A percentile compares a stretch with the other conserved stretches of the same genome.
Conservation (phyloP, 2,329 filamentous ascomycete species). For the Penicillium janthinellum region DNA sequence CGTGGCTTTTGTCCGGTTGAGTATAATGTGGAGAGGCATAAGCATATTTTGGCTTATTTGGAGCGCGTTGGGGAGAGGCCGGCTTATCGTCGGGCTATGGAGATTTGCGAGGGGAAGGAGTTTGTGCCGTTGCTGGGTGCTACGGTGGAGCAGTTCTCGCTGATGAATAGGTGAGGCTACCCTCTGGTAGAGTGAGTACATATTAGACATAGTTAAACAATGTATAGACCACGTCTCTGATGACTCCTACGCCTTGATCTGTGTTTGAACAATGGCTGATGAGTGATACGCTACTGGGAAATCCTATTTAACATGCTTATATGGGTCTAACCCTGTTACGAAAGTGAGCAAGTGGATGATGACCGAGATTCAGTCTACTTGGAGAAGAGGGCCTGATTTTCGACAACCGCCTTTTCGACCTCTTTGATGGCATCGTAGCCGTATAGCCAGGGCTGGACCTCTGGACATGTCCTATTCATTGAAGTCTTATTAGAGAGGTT, state of each 20-base stretch:
- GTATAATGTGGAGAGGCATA: slow-evolving; percentile 21
- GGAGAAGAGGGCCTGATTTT: slow-evolving; percentile 27
- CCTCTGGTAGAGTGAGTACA: background rate
- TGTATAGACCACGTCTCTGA: slow-evolving; percentile 3
- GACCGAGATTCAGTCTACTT: background rate
- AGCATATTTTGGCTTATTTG: slow-evolving; percentile 23
- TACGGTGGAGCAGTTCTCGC: slow-evolving; percentile 14
- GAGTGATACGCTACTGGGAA: background rate
- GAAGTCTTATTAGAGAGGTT: background rate
- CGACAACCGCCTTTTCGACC: slow-evolving; percentile 46
- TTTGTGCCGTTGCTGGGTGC: slow-evolving; percentile 22
- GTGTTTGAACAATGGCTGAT: background rate
- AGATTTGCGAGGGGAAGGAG: slow-evolving; percentile 25
- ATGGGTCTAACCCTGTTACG: slow-evolving; percentile 1
- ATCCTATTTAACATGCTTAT: background rate
- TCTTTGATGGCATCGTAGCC: slow-evolving; percentile 64
- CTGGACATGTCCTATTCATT: slow-evolving; percentile 55
- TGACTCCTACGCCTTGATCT: background rate
- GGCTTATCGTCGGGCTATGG: slow-evolving; percentile 26
- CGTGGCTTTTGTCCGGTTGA: slow-evolving; percentile 21
- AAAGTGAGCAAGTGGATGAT: slow-evolving; percentile 9
- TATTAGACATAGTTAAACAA: background rate
- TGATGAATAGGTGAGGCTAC: slow-evolving; percentile 13
- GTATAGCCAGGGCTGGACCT: slow-evolving; percentile 65
- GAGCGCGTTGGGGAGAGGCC: slow-evolving; percentile 23